Base-by-base conservation (phyloP, 345 rosid genomes). In the Melaleuca alternifolia region DNA sequence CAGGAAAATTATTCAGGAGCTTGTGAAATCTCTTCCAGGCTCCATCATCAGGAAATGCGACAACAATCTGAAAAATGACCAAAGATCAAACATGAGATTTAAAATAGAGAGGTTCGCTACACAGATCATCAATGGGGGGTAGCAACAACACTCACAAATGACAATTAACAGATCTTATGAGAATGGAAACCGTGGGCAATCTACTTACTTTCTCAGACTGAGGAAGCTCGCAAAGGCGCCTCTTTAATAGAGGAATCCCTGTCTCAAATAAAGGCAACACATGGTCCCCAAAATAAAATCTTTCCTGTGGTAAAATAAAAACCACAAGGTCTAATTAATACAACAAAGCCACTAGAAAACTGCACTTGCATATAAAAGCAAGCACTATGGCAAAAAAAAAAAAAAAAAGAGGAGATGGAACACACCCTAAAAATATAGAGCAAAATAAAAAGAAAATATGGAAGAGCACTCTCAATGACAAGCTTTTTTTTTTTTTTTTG, bases 21-120 rank as follows among this genome's bases (percentile, higher is more conserved):
- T 94, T 95, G 94, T 97, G 99, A 92, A 96, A 97, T 86, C 99
- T 96, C 92, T 97, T 97, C 98, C 99, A 97, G 65, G 99, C 99
- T 90, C 99, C 99, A 90, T 97, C 99, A 90, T 97, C 99, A 6
- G 99, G 99, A 93, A 97, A 97, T 83, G 99, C 99, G 71, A 97
- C 94, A 83, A 95, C 92, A 71, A 97, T 86, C 99, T 97, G 92
- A 51, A 88, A 86, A 86, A 62, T 77, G 56, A 57, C 14, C 18
- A 87, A 23, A n/a, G 33, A 54, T 52, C 16, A 82, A 62, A 20
- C 51, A 28, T 20, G 48, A 41, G 82, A 85, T 81, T 59, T 48
- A 61, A 51, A 71, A 86, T 51, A 84, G 81, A 71, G 81, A 21
- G 48, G 53, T n/a, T 82, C 62, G 51, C 41, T 62, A 53, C n/a